A percentile compares a stretch with the other conserved stretches of the same genome.
Evolutionary conservation across 371 early-diverging fungal species (phyloP).

Genomic region (Lichtheimia hyalospora): DNA sequence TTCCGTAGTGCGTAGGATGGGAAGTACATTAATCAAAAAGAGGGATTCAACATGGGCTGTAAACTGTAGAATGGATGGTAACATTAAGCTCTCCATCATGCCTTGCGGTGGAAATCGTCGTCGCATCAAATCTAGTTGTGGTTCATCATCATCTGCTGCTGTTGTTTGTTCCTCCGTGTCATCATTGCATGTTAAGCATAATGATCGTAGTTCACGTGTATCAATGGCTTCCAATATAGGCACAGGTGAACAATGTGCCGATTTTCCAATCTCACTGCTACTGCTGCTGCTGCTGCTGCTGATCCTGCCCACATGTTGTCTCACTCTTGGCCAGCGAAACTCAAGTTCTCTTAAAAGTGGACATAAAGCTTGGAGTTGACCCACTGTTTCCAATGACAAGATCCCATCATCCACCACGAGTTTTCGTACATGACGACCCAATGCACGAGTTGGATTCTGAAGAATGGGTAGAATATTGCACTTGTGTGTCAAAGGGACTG

Average conservation of each 20-base stretch:
- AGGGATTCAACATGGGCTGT: background rate
- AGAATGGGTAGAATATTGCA: background rate
- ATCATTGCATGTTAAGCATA: no score
- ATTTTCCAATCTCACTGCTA: no score
- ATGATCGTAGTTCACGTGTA: no score
- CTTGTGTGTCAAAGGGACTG: background rate
- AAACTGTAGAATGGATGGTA: background rate
- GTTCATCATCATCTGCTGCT: background rate
- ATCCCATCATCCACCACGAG: background rate
- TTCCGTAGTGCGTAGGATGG: background rate
- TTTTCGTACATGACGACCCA: background rate
- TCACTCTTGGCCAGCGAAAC: background rate
- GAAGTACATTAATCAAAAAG: background rate
- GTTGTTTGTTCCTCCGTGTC: no score
- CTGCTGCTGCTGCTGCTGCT: no score
- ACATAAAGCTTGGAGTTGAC: background rate
- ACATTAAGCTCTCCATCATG: background rate
- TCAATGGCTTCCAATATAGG: no score
- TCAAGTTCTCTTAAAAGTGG: background rate
- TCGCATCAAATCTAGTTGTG: background rate
- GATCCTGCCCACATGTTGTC: no score
- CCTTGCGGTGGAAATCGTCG: background rate
- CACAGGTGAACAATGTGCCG: no score
- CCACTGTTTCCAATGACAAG: background rate
- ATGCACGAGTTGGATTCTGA: background rate